phyloP scores from a whole-genome alignment of 164 flowering plant genomes.

The Nymphaea thermarum region DNA sequence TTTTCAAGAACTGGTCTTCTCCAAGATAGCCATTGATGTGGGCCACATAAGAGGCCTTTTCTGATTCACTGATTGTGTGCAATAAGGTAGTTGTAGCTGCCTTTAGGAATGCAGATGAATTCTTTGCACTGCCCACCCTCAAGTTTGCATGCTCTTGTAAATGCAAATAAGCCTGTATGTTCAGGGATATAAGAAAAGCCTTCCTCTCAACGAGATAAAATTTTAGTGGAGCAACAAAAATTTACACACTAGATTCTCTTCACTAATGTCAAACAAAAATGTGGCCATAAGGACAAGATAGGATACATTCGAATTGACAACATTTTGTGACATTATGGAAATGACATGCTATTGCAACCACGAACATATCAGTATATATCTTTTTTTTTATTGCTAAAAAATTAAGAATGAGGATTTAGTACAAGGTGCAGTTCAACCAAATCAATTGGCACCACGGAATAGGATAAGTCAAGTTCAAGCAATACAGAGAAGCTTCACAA shows the following conservation, averaged over 20 bases:
- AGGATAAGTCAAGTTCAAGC: no score
- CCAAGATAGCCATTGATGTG: slow-evolving; percentile 81
- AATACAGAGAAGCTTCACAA: no score
- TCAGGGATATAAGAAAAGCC: neutral
- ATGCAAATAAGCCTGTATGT: slow-evolving; percentile 57
- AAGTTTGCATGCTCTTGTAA: slow-evolving; percentile 50
- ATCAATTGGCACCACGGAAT: no score
- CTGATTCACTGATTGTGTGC: slow-evolving; percentile 82
- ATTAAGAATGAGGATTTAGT: no score
- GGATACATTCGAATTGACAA: neutral
- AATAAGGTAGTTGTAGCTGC: slow-evolving; percentile 78
- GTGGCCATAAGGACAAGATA: neutral
- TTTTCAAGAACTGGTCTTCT: slow-evolving; percentile 56
- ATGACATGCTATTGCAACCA: no score
- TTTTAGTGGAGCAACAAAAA: neutral
- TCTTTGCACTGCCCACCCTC: slow-evolving; percentile 48
- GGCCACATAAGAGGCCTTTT: slow-evolving; percentile 75
- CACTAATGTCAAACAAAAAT: neutral
- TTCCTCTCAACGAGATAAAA: neutral
- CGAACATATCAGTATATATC: no score
- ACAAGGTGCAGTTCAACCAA: no score
- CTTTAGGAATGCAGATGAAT: slow-evolving; percentile 75
- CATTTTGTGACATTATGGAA: no score
- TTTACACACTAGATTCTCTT: neutral
- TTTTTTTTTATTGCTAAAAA: no score